phyloP scores from a whole-genome alignment of 2,329 filamentous ascomycete genomes.

The Cladosporium cucumerinum region DNA sequence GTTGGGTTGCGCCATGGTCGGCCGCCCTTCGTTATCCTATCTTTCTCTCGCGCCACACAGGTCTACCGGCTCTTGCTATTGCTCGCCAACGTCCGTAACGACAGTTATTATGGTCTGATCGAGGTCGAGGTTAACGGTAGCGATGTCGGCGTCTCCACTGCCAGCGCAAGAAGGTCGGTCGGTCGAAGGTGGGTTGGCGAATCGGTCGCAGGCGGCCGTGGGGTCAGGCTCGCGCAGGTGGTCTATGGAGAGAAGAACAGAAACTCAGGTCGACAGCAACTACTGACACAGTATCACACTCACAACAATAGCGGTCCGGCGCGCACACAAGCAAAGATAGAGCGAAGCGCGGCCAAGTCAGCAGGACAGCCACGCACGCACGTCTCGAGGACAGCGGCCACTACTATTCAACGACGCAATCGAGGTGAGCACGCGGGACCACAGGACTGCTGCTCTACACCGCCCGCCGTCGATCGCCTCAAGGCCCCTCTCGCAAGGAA shows the following conservation, averaged over 20 bases:
- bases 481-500: neutral
- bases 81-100: neutral
- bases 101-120: constrained; percentile 3
- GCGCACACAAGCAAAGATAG: neutral
- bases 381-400: neutral
- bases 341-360: constrained; percentile 4
- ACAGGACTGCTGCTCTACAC: neutral
- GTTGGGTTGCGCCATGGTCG: constrained; percentile 6
- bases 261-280: neutral
- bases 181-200: neutral
- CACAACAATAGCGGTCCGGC: neutral
- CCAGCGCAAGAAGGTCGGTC: constrained; percentile 5
- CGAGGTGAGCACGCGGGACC: neutral
- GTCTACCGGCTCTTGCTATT: neutral
- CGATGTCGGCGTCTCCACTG: constrained; percentile 10
- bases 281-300: neutral
- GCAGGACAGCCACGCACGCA: neutral
- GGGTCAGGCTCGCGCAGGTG: neutral
- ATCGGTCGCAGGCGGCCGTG: neutral
- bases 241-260: neutral
- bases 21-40: neutral
- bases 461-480: neutral
- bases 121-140: neutral
- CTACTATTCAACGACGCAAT: neutral
- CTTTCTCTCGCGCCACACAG: neutral